Base-by-base conservation (phyloP, 2,329 filamentous ascomycete species). In the Trichoderma koningii region DNA sequence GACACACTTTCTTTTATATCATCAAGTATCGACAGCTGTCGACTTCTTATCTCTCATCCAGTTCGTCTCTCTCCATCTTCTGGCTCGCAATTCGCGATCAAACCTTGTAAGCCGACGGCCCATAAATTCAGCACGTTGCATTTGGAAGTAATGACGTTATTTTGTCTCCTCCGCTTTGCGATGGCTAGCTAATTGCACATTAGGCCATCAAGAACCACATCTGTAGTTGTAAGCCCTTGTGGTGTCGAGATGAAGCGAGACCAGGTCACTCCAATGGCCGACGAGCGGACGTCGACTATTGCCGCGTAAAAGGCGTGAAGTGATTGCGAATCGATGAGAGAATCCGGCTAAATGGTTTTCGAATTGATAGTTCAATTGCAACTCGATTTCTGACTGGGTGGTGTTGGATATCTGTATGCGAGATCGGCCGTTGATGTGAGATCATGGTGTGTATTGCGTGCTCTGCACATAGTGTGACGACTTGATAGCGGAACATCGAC, bases 341-440 rank as follows among this genome's bases (percentile, higher is more conserved):
- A 7, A 7, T 15, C 26, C 28, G 50, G 50, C 50, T 63, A 63
- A 63, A 63, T 63, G 38, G 19, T 7, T 26, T 5, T 17, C 6
- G 38, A 12, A 15, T n/a, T 55, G 5, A 12, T 42, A 21, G 38
- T 7, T 45, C 12, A 17, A 38, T 53, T 45, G 26, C 4, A 19
- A 38, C 15, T 9, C 9, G 48, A 55, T 55, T 10, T 53, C 45
- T 30, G 34, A 55, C 60, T 63, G 50, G 60, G 42, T 30, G 21
- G 7, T 30, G 41, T 55, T 55, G 23, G 7, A 23, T 17, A 30
- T 44, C 12, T 38, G 26, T 55, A 63, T 55, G 60, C 60, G 60
- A 63, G 60, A 63, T 55, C 60, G 60, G 60, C 60, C 60, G 50
- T 63, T 53, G 50, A 55, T 53, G 60, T 63, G 60, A 63, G 60